These are phyloP conservation scores for Amanita pallidorosea DNA, from an alignment of 768 basidiomycete genomes.

Conservation along the genomic window DNA sequence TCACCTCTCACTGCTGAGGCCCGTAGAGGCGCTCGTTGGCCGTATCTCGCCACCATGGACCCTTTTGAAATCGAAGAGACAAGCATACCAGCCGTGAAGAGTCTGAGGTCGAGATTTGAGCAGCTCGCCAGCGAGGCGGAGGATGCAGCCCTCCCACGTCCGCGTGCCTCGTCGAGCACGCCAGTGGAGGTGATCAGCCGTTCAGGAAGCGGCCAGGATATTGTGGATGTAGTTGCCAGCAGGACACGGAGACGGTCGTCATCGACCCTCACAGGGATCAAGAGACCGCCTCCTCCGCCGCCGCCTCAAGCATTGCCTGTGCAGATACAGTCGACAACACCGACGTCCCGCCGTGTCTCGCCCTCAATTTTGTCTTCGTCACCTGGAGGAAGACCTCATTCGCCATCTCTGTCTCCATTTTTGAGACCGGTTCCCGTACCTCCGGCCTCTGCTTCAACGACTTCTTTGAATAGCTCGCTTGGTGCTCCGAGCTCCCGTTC, in stretches of 20 bases:
- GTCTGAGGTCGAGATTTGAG: conserved; percentile 62
- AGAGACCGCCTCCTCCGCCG: conserved; percentile 9
- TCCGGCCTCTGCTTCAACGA: conserved; percentile 7
- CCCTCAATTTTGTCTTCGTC: neutral
- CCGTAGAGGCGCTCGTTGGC: neutral
- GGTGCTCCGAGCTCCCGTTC: neutral
- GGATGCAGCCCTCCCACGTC: neutral
- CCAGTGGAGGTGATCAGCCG: neutral
- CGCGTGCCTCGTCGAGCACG: neutral
- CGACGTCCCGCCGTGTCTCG: neutral
- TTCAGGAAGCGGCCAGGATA: too few species aligned
- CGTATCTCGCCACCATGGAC: neutral
- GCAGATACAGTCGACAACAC: neutral
- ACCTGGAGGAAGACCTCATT: neutral
- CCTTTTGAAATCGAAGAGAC: conserved; percentile 35
- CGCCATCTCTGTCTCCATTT: conserved; percentile 38
- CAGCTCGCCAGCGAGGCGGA: conserved; percentile 23
- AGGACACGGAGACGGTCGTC: neutral
- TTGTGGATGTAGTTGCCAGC: neutral
- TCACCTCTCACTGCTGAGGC: too few species aligned
- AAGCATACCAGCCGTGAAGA: conserved; percentile 55
- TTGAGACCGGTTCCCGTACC: conserved; percentile 40
- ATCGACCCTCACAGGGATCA: neutral
- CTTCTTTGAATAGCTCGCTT: neutral
- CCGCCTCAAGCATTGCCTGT: neutral